phyloP scores from a whole-genome alignment of 305 asterid species.

The Striga hermonthica region DNA sequence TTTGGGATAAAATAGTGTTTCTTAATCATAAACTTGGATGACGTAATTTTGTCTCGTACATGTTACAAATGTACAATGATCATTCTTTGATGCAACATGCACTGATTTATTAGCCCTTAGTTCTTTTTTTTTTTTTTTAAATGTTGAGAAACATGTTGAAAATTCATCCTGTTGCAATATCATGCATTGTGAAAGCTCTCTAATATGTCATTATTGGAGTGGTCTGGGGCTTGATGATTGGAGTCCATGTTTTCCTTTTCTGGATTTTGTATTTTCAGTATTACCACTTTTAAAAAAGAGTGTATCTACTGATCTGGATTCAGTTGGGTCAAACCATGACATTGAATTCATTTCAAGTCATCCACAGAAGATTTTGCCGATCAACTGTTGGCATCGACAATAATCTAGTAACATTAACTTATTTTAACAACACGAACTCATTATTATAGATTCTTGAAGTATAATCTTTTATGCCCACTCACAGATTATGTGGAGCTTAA shows the following conservation, averaged over 20 bases:
- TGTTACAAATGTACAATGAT: background rate
- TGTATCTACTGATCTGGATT: background rate
- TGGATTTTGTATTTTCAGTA: background rate
- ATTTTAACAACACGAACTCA: too few relatives aligned
- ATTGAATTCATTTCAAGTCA: background rate
- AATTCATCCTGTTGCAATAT: conserved; percentile 1
- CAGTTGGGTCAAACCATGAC: background rate
- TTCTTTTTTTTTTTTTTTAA: background rate
- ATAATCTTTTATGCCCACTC: background rate
- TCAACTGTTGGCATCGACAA: too few relatives aligned
- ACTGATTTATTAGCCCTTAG: background rate
- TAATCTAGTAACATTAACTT: too few relatives aligned
- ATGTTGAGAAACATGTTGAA: background rate
- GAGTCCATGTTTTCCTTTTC: background rate
- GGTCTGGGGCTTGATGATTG: background rate
- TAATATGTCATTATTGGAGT: background rate
- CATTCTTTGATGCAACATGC: too few relatives aligned
- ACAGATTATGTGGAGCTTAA: background rate
- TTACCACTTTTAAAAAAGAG: background rate
- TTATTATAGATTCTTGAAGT: too few relatives aligned
- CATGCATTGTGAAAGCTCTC: background rate
- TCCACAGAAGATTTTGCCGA: background rate
- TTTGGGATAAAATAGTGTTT: too few relatives aligned
- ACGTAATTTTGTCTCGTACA: background rate
- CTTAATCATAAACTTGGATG: background rate